Conservation (phyloP, 2,329 filamentous ascomycete species). For the Arthrobotrys sphaeroides region DNA sequence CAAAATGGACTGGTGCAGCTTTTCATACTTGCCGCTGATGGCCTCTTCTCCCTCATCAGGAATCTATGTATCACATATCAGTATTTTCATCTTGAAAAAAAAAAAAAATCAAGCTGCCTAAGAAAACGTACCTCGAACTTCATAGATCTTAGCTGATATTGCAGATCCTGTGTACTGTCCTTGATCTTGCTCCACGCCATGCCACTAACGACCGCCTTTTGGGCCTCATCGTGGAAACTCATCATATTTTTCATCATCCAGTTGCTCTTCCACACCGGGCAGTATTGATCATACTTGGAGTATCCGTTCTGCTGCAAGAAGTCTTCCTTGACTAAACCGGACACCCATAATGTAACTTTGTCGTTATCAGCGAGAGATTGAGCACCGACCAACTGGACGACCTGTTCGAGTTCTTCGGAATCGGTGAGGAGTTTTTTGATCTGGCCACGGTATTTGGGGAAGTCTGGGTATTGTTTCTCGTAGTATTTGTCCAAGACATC, state of each 20-base stretch:
- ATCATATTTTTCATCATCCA: constrained; percentile 99
- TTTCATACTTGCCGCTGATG: constrained; percentile 80
- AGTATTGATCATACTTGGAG: constrained; percentile 99
- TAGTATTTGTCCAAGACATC: constrained; percentile 89
- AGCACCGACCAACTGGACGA: constrained; percentile 98
- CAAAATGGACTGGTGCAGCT: constrained; percentile 86
- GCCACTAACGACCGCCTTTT: constrained; percentile 92
- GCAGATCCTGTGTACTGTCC: constrained; percentile 86
- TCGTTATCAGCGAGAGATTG: constrained; percentile 93
- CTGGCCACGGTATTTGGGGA: constrained; percentile 88
- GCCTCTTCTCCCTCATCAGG: constrained; percentile 83
- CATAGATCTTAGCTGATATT: constrained; percentile 84
- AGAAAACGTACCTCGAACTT: no score
- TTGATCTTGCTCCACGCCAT: constrained; percentile 92
- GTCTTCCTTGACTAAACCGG: constrained; percentile 93
- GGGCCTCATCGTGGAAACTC: constrained; percentile 95
- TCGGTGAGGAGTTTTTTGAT: constrained; percentile 93
- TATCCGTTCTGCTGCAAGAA: constrained; percentile 99
- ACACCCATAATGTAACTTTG: constrained; percentile 97
- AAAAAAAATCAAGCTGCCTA: no score
- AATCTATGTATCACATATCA: no score
- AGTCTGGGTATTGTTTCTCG: constrained; percentile 90
- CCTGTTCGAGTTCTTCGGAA: constrained; percentile 96
- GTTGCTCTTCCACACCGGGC: constrained; percentile 98
- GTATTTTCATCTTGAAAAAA: no score